phyloP scores from a whole-genome alignment of 257 asterid species.

The Paraleonurus japonicus region DNA sequence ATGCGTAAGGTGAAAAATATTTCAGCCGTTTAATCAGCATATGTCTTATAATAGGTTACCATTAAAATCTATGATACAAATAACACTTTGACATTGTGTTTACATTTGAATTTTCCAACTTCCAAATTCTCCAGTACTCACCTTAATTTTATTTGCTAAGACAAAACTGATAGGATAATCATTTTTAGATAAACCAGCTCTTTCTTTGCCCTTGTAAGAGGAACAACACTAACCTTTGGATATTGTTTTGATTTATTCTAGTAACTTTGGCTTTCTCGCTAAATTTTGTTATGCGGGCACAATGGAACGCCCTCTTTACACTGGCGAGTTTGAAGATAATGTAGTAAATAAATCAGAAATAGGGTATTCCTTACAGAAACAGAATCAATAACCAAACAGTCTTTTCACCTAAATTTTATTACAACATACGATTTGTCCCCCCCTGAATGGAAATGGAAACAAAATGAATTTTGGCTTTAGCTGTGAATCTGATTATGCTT shows the following conservation, averaged over 20 bases:
- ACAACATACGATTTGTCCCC: not conserved
- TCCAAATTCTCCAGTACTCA: not conserved
- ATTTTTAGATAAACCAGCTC: not conserved
- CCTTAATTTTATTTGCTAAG: not conserved
- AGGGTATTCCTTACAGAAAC: not conserved
- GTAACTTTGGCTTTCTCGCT: not conserved
- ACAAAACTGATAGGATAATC: constrained; percentile 1
- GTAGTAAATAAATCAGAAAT: not conserved
- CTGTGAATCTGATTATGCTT: constrained; percentile 6
- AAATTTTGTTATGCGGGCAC: not conserved
- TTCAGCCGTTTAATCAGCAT: constrained; percentile 11
- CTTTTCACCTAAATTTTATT: not conserved
- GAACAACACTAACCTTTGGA: not conserved
- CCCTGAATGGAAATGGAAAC: not conserved
- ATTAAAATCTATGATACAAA: not conserved
- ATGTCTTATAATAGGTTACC: not conserved
- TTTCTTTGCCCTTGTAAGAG: constrained; percentile 12
- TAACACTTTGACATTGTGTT: not conserved
- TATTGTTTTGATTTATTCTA: not conserved
- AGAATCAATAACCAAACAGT: not conserved
- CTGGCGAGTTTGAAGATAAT: not conserved
- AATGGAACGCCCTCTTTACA: constrained; percentile 7
- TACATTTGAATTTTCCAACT: constrained; percentile 3
- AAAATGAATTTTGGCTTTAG: not conserved
- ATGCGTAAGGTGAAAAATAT: constrained; percentile 84